Evolutionary conservation across 768 basidiomycete genomes (phyloP), one percentile per base, ranked within the genome.

Genomic region (Pleurotus giganteus): DNA sequence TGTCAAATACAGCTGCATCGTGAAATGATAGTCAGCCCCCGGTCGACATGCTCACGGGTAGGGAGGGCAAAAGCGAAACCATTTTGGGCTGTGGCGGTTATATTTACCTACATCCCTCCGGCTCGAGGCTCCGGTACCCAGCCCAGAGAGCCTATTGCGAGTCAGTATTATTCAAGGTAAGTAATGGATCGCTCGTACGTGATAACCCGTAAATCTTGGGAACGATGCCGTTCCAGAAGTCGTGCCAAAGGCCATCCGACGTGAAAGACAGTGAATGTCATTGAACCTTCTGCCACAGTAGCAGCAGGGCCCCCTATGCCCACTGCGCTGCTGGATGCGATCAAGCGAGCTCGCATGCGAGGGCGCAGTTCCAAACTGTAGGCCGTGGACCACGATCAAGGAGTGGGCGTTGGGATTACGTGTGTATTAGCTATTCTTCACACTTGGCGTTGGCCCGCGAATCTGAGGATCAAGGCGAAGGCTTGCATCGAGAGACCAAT

Each of bases 1-100:
- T 51, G 49, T 51, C 49, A 51, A 51, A 51, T 51, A 51, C 32
- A 51, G 49, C 49, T 51, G 19, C 19, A 12, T 51, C 49, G 49
- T 51, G 34, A 37, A 51, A 11, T 34, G 49, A 51, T 51, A 37
- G 49, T 36, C 34, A 37, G 34, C 12, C 23, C 19, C 19, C 11
- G 8, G 17, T 21, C 13, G 23, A 24, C 34, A 23, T 13, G 31
- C 17, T 12, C 15, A 37, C 23, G 34, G 34, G 32, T 26, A 49
- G 7, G 47, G n/a, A 37, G 31, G 34, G 26, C 19, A 24, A 37
- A 37, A 37, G 34, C 15, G 24, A 32, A 51, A 37, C 49, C 19
- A 51, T 51, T 29, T 23, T 39, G 49, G 34, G 31, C 27, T 15
- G 31, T 41, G 39, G 39, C 39, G n/a, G 29, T 28, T 47, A 31